Conservation (phyloP, 2,329 filamentous ascomycete species). For the Colletotrichum truncatum region DNA sequence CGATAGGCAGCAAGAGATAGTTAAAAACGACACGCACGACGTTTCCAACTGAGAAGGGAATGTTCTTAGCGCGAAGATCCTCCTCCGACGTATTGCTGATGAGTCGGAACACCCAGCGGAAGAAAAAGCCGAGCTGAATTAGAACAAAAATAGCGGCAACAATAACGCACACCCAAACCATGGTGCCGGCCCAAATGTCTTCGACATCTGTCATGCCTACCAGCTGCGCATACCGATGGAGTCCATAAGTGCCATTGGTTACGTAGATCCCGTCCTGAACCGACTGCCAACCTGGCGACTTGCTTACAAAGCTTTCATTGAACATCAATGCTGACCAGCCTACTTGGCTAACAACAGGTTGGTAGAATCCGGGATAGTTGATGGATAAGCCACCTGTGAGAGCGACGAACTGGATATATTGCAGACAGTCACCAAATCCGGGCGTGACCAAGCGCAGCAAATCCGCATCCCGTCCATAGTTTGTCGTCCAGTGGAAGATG, state of each 20-base stretch:
- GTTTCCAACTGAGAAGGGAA: constrained; percentile 85
- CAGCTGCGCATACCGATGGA: constrained; percentile 82
- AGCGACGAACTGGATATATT: constrained; percentile 94
- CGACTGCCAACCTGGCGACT: constrained; percentile 70
- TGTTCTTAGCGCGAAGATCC: constrained; percentile 89
- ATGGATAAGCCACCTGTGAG: constrained; percentile 88
- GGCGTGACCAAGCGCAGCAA: constrained; percentile 91
- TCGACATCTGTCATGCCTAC: constrained; percentile 79
- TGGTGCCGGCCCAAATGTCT: constrained; percentile 95
- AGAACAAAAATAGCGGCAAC: constrained; percentile 73
- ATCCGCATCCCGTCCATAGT: constrained; percentile 94
- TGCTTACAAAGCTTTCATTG: constrained; percentile 86
- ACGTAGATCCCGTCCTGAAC: constrained; percentile 88
- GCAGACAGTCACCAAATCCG: constrained; percentile 94
- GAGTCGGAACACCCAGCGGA: constrained; percentile 79
- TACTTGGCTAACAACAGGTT: constrained; percentile 87
- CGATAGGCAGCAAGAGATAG: constrained; percentile 88
- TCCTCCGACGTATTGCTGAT: constrained; percentile 80
- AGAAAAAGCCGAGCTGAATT: constrained; percentile 79
- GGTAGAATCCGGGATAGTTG: constrained; percentile 93
- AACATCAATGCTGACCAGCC: constrained; percentile 94
- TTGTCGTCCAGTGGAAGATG: constrained; percentile 95
- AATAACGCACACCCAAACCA: constrained; percentile 87
- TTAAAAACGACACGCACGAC: constrained; percentile 89
- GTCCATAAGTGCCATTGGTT: constrained; percentile 79